A percentile compares a stretch with the other conserved stretches of the same genome.
Conservation (phyloP, 192 early-diverging fungal species). For the Mortierella alpina region DNA sequence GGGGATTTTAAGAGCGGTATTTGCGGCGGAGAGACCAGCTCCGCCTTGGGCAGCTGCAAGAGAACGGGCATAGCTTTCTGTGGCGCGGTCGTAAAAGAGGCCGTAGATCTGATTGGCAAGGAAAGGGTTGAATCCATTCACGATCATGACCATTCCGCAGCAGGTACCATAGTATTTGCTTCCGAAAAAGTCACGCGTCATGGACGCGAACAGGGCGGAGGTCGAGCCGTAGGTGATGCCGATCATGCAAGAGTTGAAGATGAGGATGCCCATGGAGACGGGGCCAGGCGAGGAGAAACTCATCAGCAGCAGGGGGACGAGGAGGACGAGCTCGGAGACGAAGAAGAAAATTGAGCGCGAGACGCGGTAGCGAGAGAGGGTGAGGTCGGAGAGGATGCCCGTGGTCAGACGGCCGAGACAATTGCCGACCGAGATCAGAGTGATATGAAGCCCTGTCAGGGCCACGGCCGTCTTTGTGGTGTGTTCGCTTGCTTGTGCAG, state of each 20-base stretch:
- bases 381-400: constrained; percentile 46
- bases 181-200: constrained; percentile 50
- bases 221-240: constrained; percentile 48
- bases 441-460: constrained; percentile 44
- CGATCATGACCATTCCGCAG: constrained; percentile 51
- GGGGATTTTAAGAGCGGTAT: too few relatives aligned
- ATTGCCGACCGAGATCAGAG: constrained; percentile 48
- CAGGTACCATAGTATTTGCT: constrained; percentile 40
- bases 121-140: constrained; percentile 49
- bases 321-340: constrained; percentile 34
- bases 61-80: not conserved
- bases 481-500: too few relatives aligned
- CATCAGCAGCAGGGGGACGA: constrained; percentile 45
- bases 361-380: constrained; percentile 41
- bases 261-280: constrained; percentile 14
- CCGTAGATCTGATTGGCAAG: constrained; percentile 50
- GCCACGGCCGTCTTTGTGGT: constrained; percentile 9
- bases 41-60: too few relatives aligned
- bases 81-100: constrained; percentile 47
- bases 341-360: constrained; percentile 54
- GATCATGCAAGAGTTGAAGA: constrained; percentile 36
- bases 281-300: constrained; percentile 14
- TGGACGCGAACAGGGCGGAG: constrained; percentile 44
- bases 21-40: too few relatives aligned
- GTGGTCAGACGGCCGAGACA: constrained; percentile 47